These are phyloP conservation scores for Podospora fimiseda DNA, from an alignment of 495 filamentous ascomycete genomes.

Conservation along the genomic window DNA sequence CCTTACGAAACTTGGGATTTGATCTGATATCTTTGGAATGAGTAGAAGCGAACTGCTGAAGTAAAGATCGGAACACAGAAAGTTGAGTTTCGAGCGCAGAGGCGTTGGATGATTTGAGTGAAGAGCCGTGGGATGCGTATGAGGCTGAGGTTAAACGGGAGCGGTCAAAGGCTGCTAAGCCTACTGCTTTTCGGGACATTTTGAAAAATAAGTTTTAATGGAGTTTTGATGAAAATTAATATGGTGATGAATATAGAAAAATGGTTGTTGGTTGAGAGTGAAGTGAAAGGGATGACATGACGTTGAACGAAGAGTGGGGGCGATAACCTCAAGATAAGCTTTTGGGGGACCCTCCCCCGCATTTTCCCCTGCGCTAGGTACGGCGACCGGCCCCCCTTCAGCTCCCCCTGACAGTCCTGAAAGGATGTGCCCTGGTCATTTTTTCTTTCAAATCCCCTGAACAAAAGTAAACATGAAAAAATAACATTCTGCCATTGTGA, in stretches of 20 bases:
- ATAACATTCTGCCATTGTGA: no score
- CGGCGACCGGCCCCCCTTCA: no score
- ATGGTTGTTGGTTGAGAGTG: no score
- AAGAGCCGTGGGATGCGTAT: constrained; percentile 81
- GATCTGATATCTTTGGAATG: constrained; percentile 93
- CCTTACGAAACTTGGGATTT: constrained; percentile 87
- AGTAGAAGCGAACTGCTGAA: constrained; percentile 89
- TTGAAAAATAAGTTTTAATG: no score
- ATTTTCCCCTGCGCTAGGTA: neutral
- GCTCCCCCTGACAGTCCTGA: no score
- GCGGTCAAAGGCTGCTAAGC: constrained; percentile 86
- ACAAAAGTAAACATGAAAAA: no score
- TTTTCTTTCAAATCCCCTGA: no score
- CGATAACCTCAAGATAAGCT: neutral
- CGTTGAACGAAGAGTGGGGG: neutral
- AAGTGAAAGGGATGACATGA: neutral
- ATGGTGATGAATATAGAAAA: no score
- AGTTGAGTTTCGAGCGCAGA: constrained; percentile 84
- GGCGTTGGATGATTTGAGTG: constrained; percentile 73
- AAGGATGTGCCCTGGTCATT: no score
- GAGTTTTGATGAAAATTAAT: no score
- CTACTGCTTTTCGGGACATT: constrained; percentile 68
- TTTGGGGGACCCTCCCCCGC: neutral
- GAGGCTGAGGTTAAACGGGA: constrained; percentile 70
- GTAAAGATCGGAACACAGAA: constrained; percentile 85